Evolutionary conservation across 176 grass and related monocot species (phyloP).

Genomic region (Rhynchospora tenuis): DNA sequence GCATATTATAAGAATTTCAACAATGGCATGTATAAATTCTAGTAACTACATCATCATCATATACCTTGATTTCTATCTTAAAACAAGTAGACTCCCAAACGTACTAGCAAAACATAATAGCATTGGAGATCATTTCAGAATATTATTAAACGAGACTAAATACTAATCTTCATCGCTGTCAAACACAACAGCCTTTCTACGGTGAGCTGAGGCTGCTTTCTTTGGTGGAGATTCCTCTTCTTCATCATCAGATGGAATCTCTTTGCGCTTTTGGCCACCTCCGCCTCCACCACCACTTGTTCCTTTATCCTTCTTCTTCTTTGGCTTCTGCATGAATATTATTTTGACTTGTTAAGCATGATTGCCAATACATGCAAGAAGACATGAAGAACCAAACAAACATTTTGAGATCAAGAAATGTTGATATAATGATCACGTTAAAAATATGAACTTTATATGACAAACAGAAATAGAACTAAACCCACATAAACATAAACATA

Average conservation of each 20-base stretch:
- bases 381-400: background rate
- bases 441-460: background rate
- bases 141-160: background rate
- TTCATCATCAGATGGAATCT: slow-evolving; percentile 54
- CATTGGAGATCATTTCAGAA: background rate
- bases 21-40: no score
- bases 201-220: slow-evolving; percentile 37
- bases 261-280: slow-evolving; percentile 52
- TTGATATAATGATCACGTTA: background rate
- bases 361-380: background rate
- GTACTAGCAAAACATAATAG: background rate
- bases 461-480: background rate
- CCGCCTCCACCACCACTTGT: slow-evolving; percentile 22
- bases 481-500: background rate
- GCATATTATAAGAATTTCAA: no score
- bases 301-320: slow-evolving; percentile 50
- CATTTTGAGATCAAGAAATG: background rate
- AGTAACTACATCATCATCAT: background rate
- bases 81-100: background rate
- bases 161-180: slow-evolving; percentile 76
- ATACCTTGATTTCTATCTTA: background rate
- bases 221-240: slow-evolving; percentile 74
- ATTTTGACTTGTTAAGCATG: slow-evolving; percentile 6
- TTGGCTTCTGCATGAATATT: slow-evolving; percentile 38
- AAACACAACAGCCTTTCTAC: slow-evolving; percentile 61